phyloP scores from a whole-genome alignment of 2,329 filamentous ascomycete species.

The Fusarium sublunatum region DNA sequence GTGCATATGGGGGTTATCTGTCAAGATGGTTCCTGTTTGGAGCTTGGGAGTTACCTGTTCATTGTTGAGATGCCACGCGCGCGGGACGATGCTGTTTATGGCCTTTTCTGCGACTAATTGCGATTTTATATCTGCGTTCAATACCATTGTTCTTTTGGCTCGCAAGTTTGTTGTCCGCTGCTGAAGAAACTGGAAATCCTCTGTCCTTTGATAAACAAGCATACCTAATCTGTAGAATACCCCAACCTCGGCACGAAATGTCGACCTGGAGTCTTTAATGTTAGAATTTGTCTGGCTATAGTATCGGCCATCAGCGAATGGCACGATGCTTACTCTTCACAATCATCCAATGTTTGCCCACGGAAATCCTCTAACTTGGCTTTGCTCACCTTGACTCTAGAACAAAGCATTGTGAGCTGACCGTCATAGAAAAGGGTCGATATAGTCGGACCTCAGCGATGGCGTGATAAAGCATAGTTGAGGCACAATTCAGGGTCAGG shows the following conservation, averaged over 20 bases:
- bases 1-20: not conserved
- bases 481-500: conserved; percentile 33
- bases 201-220: too few species aligned
- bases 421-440: not conserved
- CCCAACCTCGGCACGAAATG: too few species aligned
- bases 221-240: too few species aligned
- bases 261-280: too few species aligned
- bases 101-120: conserved; percentile 10
- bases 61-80: not conserved
- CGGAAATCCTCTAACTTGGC: not conserved
- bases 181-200: too few species aligned
- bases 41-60: conserved; percentile 9
- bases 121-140: conserved; percentile 9
- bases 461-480: conserved; percentile 36
- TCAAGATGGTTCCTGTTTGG: conserved; percentile 7
- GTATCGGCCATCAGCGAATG: too few species aligned
- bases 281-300: too few species aligned
- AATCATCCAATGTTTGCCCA: too few species aligned
- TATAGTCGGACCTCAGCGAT: conserved; percentile 14
- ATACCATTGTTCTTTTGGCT: conserved; percentile 10
- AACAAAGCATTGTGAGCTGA: too few species aligned
- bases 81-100: conserved; percentile 2
- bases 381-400: too few species aligned
- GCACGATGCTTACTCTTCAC: too few species aligned
- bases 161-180: accelerated